Evolutionary conservation across 352 stramenopile species (phyloP).

Genomic region (Pythium inflatum): DNA sequence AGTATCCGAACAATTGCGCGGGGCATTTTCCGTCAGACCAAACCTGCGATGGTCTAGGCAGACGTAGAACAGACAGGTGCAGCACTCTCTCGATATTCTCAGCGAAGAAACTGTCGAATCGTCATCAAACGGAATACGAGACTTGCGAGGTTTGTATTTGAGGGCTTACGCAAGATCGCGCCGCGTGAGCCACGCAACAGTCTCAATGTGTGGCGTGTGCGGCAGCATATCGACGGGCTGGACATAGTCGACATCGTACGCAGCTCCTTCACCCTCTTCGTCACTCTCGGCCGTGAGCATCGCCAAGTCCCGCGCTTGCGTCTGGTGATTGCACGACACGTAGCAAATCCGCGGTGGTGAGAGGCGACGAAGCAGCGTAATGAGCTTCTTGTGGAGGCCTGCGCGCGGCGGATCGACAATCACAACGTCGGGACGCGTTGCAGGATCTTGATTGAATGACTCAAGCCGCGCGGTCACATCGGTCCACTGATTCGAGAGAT

Average conservation of each 20-base stretch:
- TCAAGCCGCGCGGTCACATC: conserved; percentile 43
- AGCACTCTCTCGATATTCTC: too few relatives aligned
- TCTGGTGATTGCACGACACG: conserved; percentile 78
- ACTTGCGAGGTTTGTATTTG: too few relatives aligned
- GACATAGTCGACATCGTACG: conserved; percentile 52
- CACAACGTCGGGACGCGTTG: conserved; percentile 54
- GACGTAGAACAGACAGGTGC: too few relatives aligned
- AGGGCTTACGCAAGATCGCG: not conserved
- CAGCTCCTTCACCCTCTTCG: not conserved
- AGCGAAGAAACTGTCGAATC: too few relatives aligned
- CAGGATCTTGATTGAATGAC: conserved; percentile 8
- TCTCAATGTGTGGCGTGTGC: conserved; percentile 81
- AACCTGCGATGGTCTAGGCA: too few relatives aligned
- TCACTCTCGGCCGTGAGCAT: conserved; percentile 34
- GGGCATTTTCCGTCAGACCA: too few relatives aligned
- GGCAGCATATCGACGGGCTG: conserved; percentile 84
- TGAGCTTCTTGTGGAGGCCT: conserved; percentile 70
- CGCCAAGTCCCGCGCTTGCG: conserved; percentile 63
- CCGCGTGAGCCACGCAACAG: conserved; percentile 62
- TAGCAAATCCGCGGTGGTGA: conserved; percentile 63
- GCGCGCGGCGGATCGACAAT: conserved; percentile 78
- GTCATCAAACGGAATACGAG: too few relatives aligned
- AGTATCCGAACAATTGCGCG: too few relatives aligned
- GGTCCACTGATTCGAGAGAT: conserved; percentile 59
- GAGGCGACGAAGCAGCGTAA: conserved; percentile 55